Percentiles rank a stretch among this genome's conserved stretches.
phyloP scores from a whole-genome alignment of 129 eudicot species.

The Saposhnikovia divaricata region DNA sequence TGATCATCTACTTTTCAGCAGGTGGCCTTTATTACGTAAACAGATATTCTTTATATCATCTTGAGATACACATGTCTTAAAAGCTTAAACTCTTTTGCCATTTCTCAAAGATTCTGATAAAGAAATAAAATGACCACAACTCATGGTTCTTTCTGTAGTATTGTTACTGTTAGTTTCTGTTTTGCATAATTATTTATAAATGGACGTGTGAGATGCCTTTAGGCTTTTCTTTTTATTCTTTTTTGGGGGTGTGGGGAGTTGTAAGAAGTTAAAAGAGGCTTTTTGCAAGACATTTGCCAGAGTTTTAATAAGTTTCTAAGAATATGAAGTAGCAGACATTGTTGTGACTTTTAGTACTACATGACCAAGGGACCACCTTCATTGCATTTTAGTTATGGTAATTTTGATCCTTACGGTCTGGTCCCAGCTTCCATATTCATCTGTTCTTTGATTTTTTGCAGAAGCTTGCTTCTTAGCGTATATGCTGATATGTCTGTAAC shows the following conservation, averaged over 20 bases:
- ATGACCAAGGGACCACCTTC: not conserved
- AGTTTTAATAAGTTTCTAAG: not conserved
- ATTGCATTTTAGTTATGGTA: not conserved
- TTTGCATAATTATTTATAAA: not conserved
- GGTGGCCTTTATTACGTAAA: conserved; percentile 30
- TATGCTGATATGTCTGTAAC: conserved; percentile 99
- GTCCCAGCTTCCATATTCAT: conserved; percentile 1
- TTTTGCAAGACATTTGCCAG: not conserved
- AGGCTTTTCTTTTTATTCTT: not conserved
- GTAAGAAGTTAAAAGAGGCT: not conserved
- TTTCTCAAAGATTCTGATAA: not conserved
- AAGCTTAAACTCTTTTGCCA: not conserved
- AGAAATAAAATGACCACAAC: not conserved
- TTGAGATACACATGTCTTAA: conserved; percentile 6
- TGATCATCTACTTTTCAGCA: conserved; percentile 87
- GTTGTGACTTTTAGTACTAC: not conserved
- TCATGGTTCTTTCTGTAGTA: not conserved
- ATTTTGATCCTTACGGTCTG: not conserved
- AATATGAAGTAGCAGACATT: too few species aligned
- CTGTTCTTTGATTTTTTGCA: conserved; percentile 32
- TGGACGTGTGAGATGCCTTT: not conserved
- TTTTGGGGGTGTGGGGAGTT: not conserved
- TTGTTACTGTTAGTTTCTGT: not conserved
- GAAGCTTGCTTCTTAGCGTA: conserved; percentile 93
- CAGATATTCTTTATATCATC: not conserved